Conservation (phyloP, 331 rosid genomes). For the Prunus yedoensis region DNA sequence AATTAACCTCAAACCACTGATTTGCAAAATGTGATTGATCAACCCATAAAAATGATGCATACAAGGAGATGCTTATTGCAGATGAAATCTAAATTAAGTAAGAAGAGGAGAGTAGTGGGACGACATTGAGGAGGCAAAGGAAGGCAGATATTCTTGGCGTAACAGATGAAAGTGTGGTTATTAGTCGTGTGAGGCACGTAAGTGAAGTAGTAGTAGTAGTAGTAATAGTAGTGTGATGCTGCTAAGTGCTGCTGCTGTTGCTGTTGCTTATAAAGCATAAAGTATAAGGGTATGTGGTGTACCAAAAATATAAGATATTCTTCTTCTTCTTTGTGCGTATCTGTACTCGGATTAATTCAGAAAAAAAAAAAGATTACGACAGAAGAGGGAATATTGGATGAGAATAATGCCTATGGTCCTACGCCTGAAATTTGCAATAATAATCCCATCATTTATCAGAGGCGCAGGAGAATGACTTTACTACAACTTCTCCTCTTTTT, state of each 20-base stretch:
- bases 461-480: neutral
- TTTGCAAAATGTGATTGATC: too few species aligned
- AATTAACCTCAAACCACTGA: too few species aligned
- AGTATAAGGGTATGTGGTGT: neutral
- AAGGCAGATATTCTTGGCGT: conserved; percentile 37
- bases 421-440: neutral
- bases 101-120: too few species aligned
- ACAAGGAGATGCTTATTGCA: too few species aligned
- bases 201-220: neutral
- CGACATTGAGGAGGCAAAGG: neutral
- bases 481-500: neutral
- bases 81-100: too few species aligned
- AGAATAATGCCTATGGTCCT: neutral
- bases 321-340: neutral
- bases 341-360: neutral
- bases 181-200: conserved; percentile 68
- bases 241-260: neutral
- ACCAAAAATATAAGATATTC: neutral
- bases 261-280: neutral
- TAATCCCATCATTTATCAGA: neutral
- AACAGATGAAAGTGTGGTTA: conserved; percentile 32
- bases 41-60: too few species aligned
- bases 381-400: neutral
- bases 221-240: neutral
- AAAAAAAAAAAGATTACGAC: neutral